These are phyloP conservation scores for Pichia norvegensis DNA, from an alignment of 1,139 yeast genomes.

Conservation along the genomic window DNA sequence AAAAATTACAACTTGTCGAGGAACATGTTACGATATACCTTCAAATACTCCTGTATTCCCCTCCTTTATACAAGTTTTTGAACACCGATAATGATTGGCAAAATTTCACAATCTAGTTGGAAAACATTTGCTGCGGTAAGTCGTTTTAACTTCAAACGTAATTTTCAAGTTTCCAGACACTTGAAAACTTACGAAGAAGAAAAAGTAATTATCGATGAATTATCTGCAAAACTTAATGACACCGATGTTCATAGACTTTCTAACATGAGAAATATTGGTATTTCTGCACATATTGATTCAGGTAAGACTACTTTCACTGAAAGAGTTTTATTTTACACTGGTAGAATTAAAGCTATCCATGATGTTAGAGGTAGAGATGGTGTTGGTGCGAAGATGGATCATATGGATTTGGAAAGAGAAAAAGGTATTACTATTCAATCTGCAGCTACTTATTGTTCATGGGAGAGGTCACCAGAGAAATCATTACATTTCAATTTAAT, in stretches of 20 bases:
- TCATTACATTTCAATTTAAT: slow-evolving; percentile 81
- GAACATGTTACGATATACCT: not conserved
- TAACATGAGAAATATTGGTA: slow-evolving; percentile 86
- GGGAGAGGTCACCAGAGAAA: slow-evolving; percentile 65
- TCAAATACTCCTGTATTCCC: not conserved
- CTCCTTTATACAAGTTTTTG: not conserved
- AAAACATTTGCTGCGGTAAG: slow-evolving; percentile 5
- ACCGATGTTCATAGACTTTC: slow-evolving; percentile 48
- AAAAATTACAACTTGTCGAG: not conserved
- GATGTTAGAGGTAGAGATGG: slow-evolving; percentile 97
- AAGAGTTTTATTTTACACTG: slow-evolving; percentile 92
- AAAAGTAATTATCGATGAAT: slow-evolving; percentile 55
- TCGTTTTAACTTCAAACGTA: slow-evolving; percentile 15
- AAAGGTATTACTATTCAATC: slow-evolving; percentile 98
- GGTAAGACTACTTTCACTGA: slow-evolving; percentile 97
- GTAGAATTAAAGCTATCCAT: slow-evolving; percentile 94
- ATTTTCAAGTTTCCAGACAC: slow-evolving; percentile 19
- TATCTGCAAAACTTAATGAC: slow-evolving; percentile 43
- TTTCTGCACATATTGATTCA: slow-evolving; percentile 95
- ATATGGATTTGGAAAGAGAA: slow-evolving; percentile 95
- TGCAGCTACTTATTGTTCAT: slow-evolving; percentile 96
- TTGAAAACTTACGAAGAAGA: slow-evolving; percentile 56
- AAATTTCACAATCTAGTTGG: slow-evolving; percentile 8
- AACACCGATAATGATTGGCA: slow-evolving; percentile 13
- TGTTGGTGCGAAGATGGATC: slow-evolving; percentile 98